Evolutionary conservation across 352 stramenopile genomes (phyloP).

Genomic region (Globisporangium megalacanthum): DNA sequence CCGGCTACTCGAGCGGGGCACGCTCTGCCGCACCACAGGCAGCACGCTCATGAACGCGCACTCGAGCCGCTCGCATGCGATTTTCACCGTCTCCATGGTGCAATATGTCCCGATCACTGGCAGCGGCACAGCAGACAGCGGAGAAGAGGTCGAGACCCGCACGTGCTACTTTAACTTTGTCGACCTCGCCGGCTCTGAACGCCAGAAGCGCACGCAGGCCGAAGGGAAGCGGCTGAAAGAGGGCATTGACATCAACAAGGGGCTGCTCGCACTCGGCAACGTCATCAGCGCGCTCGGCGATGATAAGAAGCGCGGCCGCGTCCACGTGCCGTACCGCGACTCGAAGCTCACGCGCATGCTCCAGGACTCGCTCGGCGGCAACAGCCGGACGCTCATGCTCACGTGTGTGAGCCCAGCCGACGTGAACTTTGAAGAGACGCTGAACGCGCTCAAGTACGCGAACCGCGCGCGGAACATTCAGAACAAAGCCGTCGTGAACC

Average conservation of each 20-base stretch:
- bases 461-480: constrained; percentile 74
- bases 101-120: constrained; percentile 66
- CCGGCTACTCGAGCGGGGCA: constrained; percentile 78
- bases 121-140: constrained; percentile 24
- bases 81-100: constrained; percentile 87
- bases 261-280: constrained; percentile 88
- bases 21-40: constrained; percentile 74
- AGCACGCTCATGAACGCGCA: constrained; percentile 92
- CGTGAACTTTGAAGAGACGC: constrained; percentile 68
- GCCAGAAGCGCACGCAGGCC: constrained; percentile 94
- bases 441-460: constrained; percentile 73
- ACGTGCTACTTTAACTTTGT: constrained; percentile 90
- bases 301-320: constrained; percentile 54
- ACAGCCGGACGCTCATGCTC: constrained; percentile 66
- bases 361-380: constrained; percentile 78
- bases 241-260: constrained; percentile 98
- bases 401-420: constrained; percentile 60
- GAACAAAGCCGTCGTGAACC: constrained; percentile 76
- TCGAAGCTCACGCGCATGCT: constrained; percentile 86
- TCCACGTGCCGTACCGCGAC: constrained; percentile 90
- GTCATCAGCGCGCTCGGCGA: constrained; percentile 88
- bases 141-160: constrained; percentile 69
- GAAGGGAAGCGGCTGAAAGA: constrained; percentile 91
- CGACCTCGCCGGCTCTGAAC: constrained; percentile 89
- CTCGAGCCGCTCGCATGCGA: constrained; percentile 89